Conservation (phyloP, 345 rosid genomes). For the Euphorbia lathyris region DNA sequence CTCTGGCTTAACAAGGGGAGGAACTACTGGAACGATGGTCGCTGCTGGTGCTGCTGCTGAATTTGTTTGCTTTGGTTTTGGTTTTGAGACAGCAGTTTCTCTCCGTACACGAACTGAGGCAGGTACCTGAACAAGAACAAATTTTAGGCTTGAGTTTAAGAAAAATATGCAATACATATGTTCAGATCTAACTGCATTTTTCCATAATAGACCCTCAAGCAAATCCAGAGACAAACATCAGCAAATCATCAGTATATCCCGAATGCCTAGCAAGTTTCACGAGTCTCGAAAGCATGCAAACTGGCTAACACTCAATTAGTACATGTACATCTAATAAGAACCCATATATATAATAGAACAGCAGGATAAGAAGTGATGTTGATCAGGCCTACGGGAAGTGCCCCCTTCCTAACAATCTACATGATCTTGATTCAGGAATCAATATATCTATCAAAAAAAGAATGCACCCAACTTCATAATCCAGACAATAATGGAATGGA, state of each 20-base stretch:
- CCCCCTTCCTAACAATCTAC: not conserved
- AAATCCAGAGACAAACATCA: no score
- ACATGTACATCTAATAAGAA: not conserved
- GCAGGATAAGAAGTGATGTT: not conserved
- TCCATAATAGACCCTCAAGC: not conserved
- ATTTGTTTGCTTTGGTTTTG: slow-evolving; percentile 56
- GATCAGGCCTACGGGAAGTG: not conserved
- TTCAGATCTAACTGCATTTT: not conserved
- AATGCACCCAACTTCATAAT: not conserved
- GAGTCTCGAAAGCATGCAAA: not conserved
- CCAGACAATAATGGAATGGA: not conserved
- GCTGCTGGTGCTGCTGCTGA: slow-evolving; percentile 24
- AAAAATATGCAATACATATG: not conserved
- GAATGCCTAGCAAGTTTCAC: not conserved
- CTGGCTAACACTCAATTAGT: not conserved
- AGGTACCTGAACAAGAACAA: slow-evolving; percentile 58
- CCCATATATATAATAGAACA: not conserved
- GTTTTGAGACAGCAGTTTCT: slow-evolving; percentile 60
- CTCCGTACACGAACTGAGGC: slow-evolving; percentile 96
- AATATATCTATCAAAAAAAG: not conserved
- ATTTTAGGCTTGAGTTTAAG: not conserved
- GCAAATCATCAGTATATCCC: not conserved
- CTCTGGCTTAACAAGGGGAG: slow-evolving; percentile 46
- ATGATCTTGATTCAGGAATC: not conserved
- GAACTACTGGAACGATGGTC: slow-evolving; percentile 41